These are phyloP conservation scores for Linanthus parryae DNA, from an alignment of 148 eudicot genomes.

Conservation along the genomic window DNA sequence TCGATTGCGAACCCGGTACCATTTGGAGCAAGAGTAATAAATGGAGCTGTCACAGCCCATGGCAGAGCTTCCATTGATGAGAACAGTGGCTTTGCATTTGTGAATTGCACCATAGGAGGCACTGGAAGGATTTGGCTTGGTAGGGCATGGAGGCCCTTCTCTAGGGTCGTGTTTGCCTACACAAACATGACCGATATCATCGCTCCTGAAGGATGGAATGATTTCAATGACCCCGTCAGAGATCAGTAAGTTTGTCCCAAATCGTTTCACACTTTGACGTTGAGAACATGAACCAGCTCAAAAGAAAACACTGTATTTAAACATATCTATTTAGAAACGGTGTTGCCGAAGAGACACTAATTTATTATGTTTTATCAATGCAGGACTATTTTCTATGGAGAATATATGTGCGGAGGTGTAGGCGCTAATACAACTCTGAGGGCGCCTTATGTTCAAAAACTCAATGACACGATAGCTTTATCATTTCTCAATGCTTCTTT, in stretches of 20 bases:
- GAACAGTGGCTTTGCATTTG: conserved; percentile 72
- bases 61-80: conserved; percentile 73
- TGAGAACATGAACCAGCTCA: not conserved
- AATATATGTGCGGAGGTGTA: conserved; percentile 74
- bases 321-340: no score
- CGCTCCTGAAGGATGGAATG: conserved; percentile 94
- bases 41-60: conserved; percentile 82
- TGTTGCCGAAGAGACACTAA: not conserved
- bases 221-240: conserved; percentile 64
- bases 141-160: conserved; percentile 90
- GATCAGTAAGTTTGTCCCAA: conserved; percentile 52
- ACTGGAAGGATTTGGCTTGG: conserved; percentile 93
- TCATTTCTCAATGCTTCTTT: conserved; percentile 59
- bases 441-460: conserved; percentile 60
- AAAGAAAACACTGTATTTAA: not conserved
- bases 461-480: conserved; percentile 57
- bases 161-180: conserved; percentile 69
- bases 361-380: not conserved
- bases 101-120: conserved; percentile 77
- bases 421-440: conserved; percentile 54
- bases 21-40: conserved; percentile 38
- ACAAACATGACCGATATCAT: conserved; percentile 71
- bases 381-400: conserved; percentile 83
- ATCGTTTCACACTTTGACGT: not conserved
- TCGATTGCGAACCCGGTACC: conserved; percentile 80